Percentiles rank a stretch among this genome's conserved stretches.
phyloP scores from a whole-genome alignment of 176 grass and related monocot species.

The Avena sativa region DNA sequence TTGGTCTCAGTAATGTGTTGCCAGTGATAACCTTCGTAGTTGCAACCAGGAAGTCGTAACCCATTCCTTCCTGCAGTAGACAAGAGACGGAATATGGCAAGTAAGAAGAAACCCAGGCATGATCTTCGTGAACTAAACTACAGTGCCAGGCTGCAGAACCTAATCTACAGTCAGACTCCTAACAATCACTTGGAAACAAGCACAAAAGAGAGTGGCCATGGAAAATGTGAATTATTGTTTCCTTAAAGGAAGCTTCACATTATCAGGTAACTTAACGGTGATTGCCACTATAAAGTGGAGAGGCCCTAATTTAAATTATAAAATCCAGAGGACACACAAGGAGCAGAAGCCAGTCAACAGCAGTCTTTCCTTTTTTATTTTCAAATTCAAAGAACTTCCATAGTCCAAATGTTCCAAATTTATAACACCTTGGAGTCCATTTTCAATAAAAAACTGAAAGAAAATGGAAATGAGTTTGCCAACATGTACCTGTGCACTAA shows the following conservation, averaged over 20 bases:
- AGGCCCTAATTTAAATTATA: neutral
- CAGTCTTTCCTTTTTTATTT: neutral
- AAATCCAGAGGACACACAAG: neutral
- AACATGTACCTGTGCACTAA: conserved; percentile 81
- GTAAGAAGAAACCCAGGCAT: neutral
- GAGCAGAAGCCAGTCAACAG: neutral
- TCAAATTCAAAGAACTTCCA: neutral
- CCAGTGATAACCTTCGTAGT: conserved; percentile 89
- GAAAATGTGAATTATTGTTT: neutral
- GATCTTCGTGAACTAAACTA: neutral
- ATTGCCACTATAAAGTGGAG: neutral
- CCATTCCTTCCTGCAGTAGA: conserved; percentile 78
- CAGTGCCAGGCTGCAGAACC: neutral
- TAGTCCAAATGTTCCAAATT: conserved; percentile 18
- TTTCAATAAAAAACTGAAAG: conserved; percentile 26
- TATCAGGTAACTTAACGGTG: neutral
- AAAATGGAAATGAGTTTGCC: neutral
- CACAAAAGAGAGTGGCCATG: neutral
- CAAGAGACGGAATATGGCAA: neutral
- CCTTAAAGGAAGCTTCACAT: neutral
- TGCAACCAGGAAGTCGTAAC: conserved; percentile 86
- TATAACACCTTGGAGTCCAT: neutral
- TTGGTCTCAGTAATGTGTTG: conserved; percentile 74
- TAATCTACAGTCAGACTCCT: neutral
- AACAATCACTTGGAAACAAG: neutral